Evolutionary conservation across 306 rosid genomes (phyloP), one percentile per base, ranked within the genome.

Genomic region (Hippophae tibetana): DNA sequence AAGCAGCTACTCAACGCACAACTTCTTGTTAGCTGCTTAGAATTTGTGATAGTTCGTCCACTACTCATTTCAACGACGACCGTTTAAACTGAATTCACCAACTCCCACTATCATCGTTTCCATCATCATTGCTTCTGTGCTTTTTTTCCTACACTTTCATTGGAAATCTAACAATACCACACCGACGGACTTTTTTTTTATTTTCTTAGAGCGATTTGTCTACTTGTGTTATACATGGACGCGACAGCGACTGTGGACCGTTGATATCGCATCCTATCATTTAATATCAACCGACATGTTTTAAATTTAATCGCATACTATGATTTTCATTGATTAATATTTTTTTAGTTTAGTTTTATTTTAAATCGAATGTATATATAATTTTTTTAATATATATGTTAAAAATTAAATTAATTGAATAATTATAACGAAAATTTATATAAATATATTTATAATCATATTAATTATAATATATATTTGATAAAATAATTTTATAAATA

Each of bases 31-130:
- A 79, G 80, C 46, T 62, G 79, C 67, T 74, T 58, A 58, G 50
- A 65, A 73, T 70, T 54, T 82, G 80, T 56, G 82, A 76, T 61
- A 49, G 76, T 25, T 43, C 18, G 13, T 38, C 52, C 42, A 47
- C 64, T 67, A 72, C 65, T 95, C 98, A 90, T 87, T 69, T 86
- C 65, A 74, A 56, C 60, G 43, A 52, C 69, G 64, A 61, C 10
- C 63, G 57, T 66, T 40, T 9, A 64, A 74, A 60, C 69, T 42
- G 67, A 75, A 64, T 63, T 50, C 58, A 51, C 40, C 43, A 53
- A 72, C 77, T 66, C 64, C 38, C 38, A 31, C 38, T 31, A 31
- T 69, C 74, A 73, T 67, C 62, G 55, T 69, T 51, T 57, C 58
- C 62, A 51, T 70, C 58, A 74, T 75, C 73, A 68, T 74, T 46